These are phyloP conservation scores for Cynanchum wilfordii DNA, from an alignment of 257 asterid species.

Conservation along the genomic window DNA sequence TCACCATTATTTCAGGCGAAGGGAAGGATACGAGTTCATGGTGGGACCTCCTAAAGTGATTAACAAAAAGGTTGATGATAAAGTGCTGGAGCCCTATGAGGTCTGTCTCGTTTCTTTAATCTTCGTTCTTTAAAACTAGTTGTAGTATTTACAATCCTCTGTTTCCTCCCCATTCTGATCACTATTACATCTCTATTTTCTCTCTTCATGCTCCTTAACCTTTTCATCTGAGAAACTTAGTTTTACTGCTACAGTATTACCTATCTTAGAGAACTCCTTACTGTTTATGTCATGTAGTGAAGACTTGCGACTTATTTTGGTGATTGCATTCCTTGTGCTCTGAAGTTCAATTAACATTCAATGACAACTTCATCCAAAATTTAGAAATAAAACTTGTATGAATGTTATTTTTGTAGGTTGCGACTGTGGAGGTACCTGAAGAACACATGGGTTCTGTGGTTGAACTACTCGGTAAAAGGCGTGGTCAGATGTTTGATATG, in stretches of 20 bases:
- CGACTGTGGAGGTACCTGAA: slow-evolving; percentile 93
- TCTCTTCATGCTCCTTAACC: not conserved
- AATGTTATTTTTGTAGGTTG: slow-evolving; percentile 49
- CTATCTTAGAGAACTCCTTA: not conserved
- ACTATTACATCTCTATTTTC: not conserved
- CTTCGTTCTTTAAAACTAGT: not conserved
- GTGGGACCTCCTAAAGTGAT: slow-evolving; percentile 99
- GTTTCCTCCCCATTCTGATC: not conserved
- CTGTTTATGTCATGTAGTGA: not conserved
- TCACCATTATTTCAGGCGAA: slow-evolving; percentile 57
- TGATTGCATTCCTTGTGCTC: not conserved
- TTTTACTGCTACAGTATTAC: not conserved
- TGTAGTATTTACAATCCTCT: not conserved
- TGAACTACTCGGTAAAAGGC: slow-evolving; percentile 95
- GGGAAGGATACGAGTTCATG: slow-evolving; percentile 99
- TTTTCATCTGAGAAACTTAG: not conserved
- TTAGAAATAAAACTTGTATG: slow-evolving; percentile 2
- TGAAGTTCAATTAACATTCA: not conserved
- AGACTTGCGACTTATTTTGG: not conserved
- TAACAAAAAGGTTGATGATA: slow-evolving; percentile 69
- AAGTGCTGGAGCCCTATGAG: slow-evolving; percentile 88
- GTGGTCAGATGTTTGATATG: slow-evolving; percentile 95
- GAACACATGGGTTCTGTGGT: slow-evolving; percentile 87
- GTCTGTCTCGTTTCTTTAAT: slow-evolving; percentile 23
- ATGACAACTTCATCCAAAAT: not conserved